A percentile compares a stretch with the other conserved stretches of the same genome.
phyloP scores from a whole-genome alignment of 805 yeast genomes.

The Kuraishia capsulata region DNA sequence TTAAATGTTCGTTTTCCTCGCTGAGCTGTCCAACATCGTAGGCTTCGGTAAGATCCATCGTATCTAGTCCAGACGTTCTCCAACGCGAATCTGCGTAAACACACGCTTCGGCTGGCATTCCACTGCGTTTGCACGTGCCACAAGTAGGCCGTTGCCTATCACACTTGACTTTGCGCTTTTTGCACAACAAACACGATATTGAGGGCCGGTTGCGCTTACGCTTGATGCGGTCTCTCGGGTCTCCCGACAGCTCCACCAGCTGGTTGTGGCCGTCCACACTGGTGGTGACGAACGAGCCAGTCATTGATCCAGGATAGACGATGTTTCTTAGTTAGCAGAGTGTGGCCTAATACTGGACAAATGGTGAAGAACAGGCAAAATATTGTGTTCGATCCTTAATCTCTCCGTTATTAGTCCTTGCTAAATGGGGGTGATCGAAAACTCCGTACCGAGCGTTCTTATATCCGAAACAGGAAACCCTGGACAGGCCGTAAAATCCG shows the following conservation, averaged over 20 bases:
- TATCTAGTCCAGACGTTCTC: background rate
- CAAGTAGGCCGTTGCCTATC: constrained; percentile 24
- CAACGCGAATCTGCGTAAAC: constrained; percentile 7
- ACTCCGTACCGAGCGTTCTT: no score
- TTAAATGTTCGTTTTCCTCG: background rate
- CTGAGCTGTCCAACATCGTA: background rate
- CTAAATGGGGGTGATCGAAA: no score
- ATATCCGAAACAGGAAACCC: no score
- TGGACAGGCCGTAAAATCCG: no score
- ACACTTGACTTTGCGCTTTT: constrained; percentile 36
- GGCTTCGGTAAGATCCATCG: background rate
- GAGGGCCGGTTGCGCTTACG: constrained; percentile 31
- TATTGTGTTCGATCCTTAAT: no score
- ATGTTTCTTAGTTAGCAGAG: no score
- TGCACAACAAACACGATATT: constrained; percentile 36
- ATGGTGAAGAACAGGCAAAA: no score
- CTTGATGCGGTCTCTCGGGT: constrained; percentile 6
- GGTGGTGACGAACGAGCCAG: constrained; percentile 8
- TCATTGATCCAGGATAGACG: no score
- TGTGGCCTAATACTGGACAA: no score
- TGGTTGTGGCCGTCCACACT: constrained; percentile 10
- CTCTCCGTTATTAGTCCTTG: no score
- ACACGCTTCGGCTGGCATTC: constrained; percentile 13
- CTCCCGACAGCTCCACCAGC: constrained; percentile 8
- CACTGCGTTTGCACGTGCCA: constrained; percentile 19